Percentiles rank a stretch among this genome's conserved stretches.
These are phyloP conservation scores for Paramecium sexaurelia DNA, from an alignment of 73 alveolate species.

Conservation along the genomic window DNA sequence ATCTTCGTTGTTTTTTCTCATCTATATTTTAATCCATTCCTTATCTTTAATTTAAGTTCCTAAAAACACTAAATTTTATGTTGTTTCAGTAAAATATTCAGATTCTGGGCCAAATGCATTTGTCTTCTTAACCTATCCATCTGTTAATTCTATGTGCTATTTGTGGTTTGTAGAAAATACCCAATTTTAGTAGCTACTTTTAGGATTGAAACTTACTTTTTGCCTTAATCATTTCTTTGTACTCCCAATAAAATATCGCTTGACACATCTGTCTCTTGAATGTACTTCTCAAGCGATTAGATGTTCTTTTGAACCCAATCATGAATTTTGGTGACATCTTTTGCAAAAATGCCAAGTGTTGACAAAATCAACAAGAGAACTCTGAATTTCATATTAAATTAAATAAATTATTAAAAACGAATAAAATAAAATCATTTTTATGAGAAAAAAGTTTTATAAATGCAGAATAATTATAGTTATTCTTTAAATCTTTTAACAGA, in stretches of 20 bases:
- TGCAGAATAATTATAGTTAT: not conserved
- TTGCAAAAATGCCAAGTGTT: not conserved
- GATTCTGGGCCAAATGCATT: conserved; percentile 17
- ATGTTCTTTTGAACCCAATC: conserved; percentile 2
- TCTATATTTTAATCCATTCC: not conserved
- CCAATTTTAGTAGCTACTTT: not conserved
- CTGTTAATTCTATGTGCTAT: not conserved
- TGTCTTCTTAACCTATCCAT: not conserved
- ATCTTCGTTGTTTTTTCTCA: not conserved
- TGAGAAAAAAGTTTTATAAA: not conserved
- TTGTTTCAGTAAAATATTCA: conserved; percentile 4
- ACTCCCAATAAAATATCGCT: conserved; percentile 1
- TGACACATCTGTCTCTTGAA: not conserved
- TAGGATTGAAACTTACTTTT: not conserved
- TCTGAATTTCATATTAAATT: not conserved
- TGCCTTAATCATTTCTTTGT: not conserved
- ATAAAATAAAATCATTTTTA: not conserved
- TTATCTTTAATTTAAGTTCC: conserved; percentile 9
- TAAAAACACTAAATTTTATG: not conserved
- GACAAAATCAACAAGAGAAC: not conserved
- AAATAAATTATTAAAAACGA: not conserved
- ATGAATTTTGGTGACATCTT: not conserved
- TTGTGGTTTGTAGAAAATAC: not conserved
- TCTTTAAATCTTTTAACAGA: not conserved
- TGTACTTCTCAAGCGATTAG: not conserved